Evolutionary conservation across 805 yeast genomes (phyloP).

Genomic region (Grigorovia yakushimaensis): DNA sequence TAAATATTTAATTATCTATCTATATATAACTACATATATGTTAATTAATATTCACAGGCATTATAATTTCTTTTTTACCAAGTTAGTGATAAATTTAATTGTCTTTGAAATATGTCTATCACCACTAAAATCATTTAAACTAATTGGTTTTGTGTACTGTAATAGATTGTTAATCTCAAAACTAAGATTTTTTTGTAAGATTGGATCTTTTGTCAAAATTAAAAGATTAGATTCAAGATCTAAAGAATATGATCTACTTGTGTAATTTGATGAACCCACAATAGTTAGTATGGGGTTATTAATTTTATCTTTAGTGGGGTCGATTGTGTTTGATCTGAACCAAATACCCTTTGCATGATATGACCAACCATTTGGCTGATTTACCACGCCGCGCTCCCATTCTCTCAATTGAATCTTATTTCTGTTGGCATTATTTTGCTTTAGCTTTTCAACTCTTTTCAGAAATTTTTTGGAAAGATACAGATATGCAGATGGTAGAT

Average conservation of each 20-base stretch:
- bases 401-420: constrained; percentile 51
- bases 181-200: constrained; percentile 46
- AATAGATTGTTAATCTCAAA: constrained; percentile 55
- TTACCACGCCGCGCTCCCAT: constrained; percentile 83
- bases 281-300: constrained; percentile 78
- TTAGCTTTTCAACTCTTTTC: constrained; percentile 35
- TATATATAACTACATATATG: no score
- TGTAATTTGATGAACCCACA: constrained; percentile 89
- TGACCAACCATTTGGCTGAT: constrained; percentile 83
- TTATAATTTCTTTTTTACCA: constrained; percentile 50
- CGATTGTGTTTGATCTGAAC: constrained; percentile 46
- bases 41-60: not conserved
- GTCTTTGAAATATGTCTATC: constrained; percentile 52
- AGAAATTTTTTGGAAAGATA: constrained; percentile 64
- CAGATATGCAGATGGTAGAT: constrained; percentile 80
- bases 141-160: constrained; percentile 42
- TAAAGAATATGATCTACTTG: constrained; percentile 75
- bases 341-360: constrained; percentile 97
- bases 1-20: no score
- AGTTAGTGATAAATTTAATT: constrained; percentile 56
- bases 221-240: constrained; percentile 87
- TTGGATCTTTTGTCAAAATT: constrained; percentile 57
- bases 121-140: constrained; percentile 49
- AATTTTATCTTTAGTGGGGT: constrained; percentile 30
- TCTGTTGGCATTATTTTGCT: constrained; percentile 36